Evolutionary conservation across 2,329 filamentous ascomycete genomes (phyloP).

Genomic region (Aspergillus pseudoviridinutans): DNA sequence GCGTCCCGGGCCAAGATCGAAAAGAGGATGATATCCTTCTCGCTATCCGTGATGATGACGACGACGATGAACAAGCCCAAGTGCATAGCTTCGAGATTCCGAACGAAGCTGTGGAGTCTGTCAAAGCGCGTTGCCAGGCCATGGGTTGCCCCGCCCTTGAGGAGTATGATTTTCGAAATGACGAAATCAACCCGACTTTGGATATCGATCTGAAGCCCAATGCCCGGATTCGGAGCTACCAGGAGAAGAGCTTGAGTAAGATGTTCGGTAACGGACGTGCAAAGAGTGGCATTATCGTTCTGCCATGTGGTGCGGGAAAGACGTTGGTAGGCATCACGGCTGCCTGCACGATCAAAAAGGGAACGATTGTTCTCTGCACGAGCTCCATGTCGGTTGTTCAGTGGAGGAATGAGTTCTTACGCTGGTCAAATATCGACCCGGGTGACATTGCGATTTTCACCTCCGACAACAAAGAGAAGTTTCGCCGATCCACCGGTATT

Average conservation of each 20-base stretch:
- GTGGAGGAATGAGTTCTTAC: slow-evolving; percentile 93
- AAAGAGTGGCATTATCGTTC: slow-evolving; percentile 93
- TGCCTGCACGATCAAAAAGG: slow-evolving; percentile 96
- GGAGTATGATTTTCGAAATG: slow-evolving; percentile 95
- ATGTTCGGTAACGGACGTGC: slow-evolving; percentile 99
- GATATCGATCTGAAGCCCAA: slow-evolving; percentile 90
- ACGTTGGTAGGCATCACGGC: slow-evolving; percentile 97
- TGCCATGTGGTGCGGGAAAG: slow-evolving; percentile 95
- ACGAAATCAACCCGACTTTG: slow-evolving; percentile 81
- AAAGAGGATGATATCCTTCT: slow-evolving; percentile 66
- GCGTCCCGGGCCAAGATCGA: slow-evolving; percentile 35
- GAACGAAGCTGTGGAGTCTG: slow-evolving; percentile 74
- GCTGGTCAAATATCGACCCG: slow-evolving; percentile 97
- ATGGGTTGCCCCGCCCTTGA: slow-evolving; percentile 85
- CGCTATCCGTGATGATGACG: slow-evolving; percentile 69
- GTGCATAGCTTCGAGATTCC: slow-evolving; percentile 92
- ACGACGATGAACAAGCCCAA: slow-evolving; percentile 76
- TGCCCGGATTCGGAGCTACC: slow-evolving; percentile 88
- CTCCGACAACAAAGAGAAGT: slow-evolving; percentile 81
- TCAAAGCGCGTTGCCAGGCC: slow-evolving; percentile 84
- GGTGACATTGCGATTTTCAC: slow-evolving; percentile 94
- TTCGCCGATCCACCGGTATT: slow-evolving; percentile 86
- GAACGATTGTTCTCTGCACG: slow-evolving; percentile 89
- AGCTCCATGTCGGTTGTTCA: slow-evolving; percentile 98
- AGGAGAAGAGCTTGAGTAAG: slow-evolving; percentile 95